Conservation (phyloP, 495 filamentous ascomycete genomes). For the Tuber magnatum region DNA sequence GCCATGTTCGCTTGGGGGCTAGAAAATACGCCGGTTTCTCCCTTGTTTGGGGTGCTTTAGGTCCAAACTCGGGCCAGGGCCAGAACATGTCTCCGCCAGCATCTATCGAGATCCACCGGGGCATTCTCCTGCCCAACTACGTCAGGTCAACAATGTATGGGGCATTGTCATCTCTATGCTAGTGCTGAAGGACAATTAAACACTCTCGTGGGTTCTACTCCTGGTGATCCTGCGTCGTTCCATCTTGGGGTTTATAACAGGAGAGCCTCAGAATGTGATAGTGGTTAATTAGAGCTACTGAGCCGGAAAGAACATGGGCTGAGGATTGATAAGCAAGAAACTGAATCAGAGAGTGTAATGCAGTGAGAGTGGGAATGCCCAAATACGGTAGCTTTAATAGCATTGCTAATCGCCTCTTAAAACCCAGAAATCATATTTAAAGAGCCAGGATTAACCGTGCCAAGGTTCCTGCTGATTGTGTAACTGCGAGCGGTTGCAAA, state of each 20-base stretch:
- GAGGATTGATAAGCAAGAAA: not conserved
- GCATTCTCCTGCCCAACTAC: not conserved
- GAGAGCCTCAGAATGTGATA: not conserved
- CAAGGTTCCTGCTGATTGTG: no score
- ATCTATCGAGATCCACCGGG: not conserved
- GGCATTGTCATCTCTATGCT: not conserved
- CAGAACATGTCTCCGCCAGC: not conserved
- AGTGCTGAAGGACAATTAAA: not conserved
- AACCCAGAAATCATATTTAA: not conserved
- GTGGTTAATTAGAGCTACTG: not conserved
- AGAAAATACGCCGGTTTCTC: not conserved
- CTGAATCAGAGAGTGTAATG: not conserved
- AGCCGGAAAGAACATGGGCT: not conserved
- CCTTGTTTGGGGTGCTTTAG: not conserved
- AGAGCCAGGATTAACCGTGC: not conserved
- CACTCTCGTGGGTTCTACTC: not conserved
- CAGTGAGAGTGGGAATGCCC: not conserved
- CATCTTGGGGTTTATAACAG: not conserved
- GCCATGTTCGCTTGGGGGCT: not conserved
- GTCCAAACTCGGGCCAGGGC: not conserved
- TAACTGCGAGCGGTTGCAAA: no score
- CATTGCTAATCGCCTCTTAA: not conserved
- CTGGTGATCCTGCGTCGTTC: not conserved
- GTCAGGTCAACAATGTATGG: not conserved
- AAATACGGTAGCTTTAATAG: not conserved